A percentile compares a stretch with the other conserved stretches of the same genome.
These are phyloP conservation scores for Ascomycota sp. DNA, from an alignment of 2,329 filamentous ascomycete species.

Conservation along the genomic window DNA sequence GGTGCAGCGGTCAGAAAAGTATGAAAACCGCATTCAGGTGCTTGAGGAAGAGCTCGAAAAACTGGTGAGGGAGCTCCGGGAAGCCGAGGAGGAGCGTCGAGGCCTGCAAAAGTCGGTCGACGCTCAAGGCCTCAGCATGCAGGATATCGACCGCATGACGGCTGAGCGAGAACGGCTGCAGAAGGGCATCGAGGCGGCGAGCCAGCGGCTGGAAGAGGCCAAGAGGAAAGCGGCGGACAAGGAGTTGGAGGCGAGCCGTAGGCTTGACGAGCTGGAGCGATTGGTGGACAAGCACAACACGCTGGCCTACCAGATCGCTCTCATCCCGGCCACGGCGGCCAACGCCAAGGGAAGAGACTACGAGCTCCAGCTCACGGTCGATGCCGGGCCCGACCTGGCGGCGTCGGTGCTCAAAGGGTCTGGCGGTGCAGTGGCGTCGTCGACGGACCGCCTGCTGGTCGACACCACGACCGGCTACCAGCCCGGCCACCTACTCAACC, in stretches of 20 bases:
- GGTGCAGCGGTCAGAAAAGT: constrained; percentile 71
- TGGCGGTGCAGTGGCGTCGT: constrained; percentile 12
- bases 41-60: constrained; percentile 77
- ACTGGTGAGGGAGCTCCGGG: constrained; percentile 50
- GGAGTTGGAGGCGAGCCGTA: constrained; percentile 68
- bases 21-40: constrained; percentile 58
- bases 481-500: constrained; percentile 68
- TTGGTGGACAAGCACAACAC: constrained; percentile 85
- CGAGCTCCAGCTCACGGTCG: constrained; percentile 68
- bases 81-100: constrained; percentile 64
- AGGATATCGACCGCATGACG: constrained; percentile 98
- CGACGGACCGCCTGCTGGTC: constrained; percentile 57
- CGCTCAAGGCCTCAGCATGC: constrained; percentile 82
- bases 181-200: constrained; percentile 61
- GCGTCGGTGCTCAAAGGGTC: constrained; percentile 34
- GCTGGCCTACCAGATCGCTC: constrained; percentile 75
- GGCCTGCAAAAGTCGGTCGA: constrained; percentile 73
- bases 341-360: constrained; percentile 75
- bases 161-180: constrained; percentile 86
- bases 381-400: constrained; percentile 57
- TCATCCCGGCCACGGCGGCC: constrained; percentile 66
- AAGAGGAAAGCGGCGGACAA: constrained; percentile 70
- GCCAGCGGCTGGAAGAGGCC: constrained; percentile 59
- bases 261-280: constrained; percentile 81
- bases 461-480: constrained; percentile 76